Evolutionary conservation across 2,329 filamentous ascomycete genomes (phyloP).

Genomic region (Colletotrichum aenigma): DNA sequence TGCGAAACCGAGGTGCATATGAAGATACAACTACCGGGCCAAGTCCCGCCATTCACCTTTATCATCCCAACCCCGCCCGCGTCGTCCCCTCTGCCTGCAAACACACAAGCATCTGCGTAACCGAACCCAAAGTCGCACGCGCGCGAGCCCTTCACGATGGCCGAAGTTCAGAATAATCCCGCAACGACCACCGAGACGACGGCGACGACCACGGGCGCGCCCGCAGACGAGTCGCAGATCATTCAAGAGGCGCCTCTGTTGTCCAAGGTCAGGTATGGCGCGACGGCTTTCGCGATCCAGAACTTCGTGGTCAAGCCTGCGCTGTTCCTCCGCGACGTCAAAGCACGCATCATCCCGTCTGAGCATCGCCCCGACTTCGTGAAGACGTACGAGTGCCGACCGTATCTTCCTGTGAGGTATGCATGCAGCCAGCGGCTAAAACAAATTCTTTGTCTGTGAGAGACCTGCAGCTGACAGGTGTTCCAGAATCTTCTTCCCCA

Average conservation of each 20-base stretch:
- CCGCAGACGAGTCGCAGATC: not conserved
- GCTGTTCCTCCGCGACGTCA: conserved; percentile 2
- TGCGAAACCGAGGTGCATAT: conserved; percentile 12
- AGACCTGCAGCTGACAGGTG: not conserved
- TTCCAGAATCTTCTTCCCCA: conserved; percentile 43
- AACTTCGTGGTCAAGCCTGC: conserved; percentile 10
- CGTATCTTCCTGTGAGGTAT: conserved; percentile 19
- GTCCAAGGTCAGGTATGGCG: conserved; percentile 9
- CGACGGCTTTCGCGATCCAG: conserved; percentile 7
- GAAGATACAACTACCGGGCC: conserved; percentile 13
- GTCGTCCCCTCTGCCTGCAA: not conserved
- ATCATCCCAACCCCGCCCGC: conserved; percentile 9
- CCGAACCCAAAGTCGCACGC: not conserved
- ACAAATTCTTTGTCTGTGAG: not conserved
- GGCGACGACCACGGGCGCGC: not conserved
- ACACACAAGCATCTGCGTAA: not conserved
- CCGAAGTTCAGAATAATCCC: conserved; percentile 1
- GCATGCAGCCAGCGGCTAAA: not conserved
- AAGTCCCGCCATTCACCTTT: not conserved
- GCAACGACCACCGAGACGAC: not conserved
- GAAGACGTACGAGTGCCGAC: conserved; percentile 18
- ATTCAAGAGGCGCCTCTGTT: not conserved
- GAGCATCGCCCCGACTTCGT: conserved; percentile 13
- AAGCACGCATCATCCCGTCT: not conserved
- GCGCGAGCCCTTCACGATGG: not conserved